Base-by-base conservation (phyloP, 179 eudicot genomes). In the Amaranthus tricolor region DNA sequence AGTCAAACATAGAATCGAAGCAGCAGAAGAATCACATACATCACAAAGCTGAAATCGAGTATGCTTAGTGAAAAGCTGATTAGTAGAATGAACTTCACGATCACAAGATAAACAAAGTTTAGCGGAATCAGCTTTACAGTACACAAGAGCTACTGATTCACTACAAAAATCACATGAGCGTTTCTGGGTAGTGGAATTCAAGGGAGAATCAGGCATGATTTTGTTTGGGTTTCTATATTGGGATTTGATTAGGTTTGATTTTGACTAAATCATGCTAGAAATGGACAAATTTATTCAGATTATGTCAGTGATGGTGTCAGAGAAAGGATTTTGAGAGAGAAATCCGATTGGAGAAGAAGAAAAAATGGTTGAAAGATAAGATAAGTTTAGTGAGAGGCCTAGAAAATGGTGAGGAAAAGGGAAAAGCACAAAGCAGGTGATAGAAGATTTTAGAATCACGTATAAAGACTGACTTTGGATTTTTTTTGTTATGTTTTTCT, bases 121-220 rank as follows among this genome's bases (percentile, higher is more conserved):
- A 6, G 97, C 97, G 2, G 96, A 80, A 77, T 92, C 97, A 17
- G 97, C 93, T 76, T 88, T 75, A 80, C 97, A 92, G 84, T 87
- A 89, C 6, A 92, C 47, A 6, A 90, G 57, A 4, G 97, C 97
- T 2, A 67, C 70, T 6, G 86, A 68, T 48, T 88, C 80, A 9
- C 79, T 49, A 73, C 97, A 91, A 78, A 86, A 86, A 72, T 90
- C 91, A 76, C 97, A 90, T 2, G 82, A 70, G 0, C 89, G 85
- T 21, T 80, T 80, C 65, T 80, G 73, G 76, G 79, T 57, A 6
- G 40, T 61, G 45, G 74, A 55, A 67, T 74, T 74, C 40, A 17
- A 6, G n/a, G 74, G 76, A 17, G 82, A 80, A 71, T 80, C 47
- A 14, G 79, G 82, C 82, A 80, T 79, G n/a, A 58, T 78, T 68